Evolutionary conservation across 2,329 filamentous ascomycete genomes (phyloP).

Genomic region (Pseudonectria foliicola): DNA sequence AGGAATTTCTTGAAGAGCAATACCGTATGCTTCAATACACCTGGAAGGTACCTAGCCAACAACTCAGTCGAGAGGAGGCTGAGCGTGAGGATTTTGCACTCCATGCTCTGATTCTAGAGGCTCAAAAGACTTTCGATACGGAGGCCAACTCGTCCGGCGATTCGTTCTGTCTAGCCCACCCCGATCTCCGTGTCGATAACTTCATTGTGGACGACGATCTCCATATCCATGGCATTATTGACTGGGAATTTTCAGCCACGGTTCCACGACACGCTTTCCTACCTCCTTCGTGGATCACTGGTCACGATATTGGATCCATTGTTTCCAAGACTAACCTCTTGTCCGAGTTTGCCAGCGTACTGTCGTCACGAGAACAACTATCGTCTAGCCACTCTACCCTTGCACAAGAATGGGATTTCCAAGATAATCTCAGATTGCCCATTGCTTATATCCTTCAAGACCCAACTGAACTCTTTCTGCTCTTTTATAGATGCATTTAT

Average conservation of each 20-base stretch:
- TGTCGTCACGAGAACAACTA: too few species aligned
- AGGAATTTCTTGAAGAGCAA: constrained; percentile 8
- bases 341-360: constrained; percentile 7
- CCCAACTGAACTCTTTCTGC: too few species aligned
- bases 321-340: constrained; percentile 4
- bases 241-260: constrained; percentile 20
- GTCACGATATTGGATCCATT: constrained; percentile 4
- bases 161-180: constrained; percentile 17
- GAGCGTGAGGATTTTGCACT: constrained; percentile 11
- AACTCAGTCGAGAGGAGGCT: constrained; percentile 7
- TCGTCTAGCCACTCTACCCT: too few species aligned
- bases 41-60: constrained; percentile 3
- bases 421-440: too few species aligned
- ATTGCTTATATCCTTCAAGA: too few species aligned
- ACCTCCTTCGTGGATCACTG: constrained; percentile 15
- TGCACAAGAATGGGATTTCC: too few species aligned
- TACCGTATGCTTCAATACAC: constrained; percentile 5
- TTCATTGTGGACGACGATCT: constrained; percentile 19
- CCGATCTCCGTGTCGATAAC: constrained; percentile 17
- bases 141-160: constrained; percentile 3
- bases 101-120: constrained; percentile 9
- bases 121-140: constrained; percentile 8
- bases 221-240: constrained; percentile 17
- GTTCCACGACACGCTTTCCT: constrained; percentile 10
- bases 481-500: too few species aligned